Evolutionary conservation across 805 yeast species (phyloP).

Genomic region (Dipodascus albidus): DNA sequence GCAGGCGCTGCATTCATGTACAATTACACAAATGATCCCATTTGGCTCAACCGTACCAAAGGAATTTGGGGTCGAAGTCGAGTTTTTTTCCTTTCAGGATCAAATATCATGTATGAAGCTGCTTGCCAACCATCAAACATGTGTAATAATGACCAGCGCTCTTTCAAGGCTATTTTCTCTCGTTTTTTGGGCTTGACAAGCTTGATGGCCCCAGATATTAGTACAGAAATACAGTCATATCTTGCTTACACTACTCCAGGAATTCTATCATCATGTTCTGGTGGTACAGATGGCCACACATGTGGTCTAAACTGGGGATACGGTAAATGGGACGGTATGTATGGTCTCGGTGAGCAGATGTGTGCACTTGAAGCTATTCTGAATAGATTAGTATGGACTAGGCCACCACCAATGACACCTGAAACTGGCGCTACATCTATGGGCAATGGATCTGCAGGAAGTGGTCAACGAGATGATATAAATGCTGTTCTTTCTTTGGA

Average conservation of each 20-base stretch:
- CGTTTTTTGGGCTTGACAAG: constrained; percentile 56
- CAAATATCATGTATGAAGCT: constrained; percentile 49
- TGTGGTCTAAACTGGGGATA: constrained; percentile 69
- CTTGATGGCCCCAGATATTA: constrained; percentile 44
- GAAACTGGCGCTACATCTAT: constrained; percentile 56
- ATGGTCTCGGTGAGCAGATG: constrained; percentile 81
- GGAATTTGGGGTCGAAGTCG: constrained; percentile 36
- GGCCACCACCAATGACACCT: constrained; percentile 51
- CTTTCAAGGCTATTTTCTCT: constrained; percentile 60
- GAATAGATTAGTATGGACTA: constrained; percentile 26
- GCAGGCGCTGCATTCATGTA: constrained; percentile 61
- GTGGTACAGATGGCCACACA: constrained; percentile 71
- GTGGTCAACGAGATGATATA: constrained; percentile 23
- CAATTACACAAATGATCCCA: constrained; percentile 45
- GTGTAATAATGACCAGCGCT: constrained; percentile 69
- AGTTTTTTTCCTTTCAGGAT: constrained; percentile 35
- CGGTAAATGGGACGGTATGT: constrained; percentile 50
- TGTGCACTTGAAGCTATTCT: constrained; percentile 58
- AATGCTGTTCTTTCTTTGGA: constrained; percentile 10
- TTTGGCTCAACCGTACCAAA: constrained; percentile 47
- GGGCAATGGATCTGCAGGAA: constrained; percentile 64
- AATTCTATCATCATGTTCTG: constrained; percentile 70
- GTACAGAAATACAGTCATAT: constrained; percentile 34
- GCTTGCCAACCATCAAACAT: constrained; percentile 48
- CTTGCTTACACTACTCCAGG: constrained; percentile 46